Conservation (phyloP, 1,284 basidiomycete species). For the Mrakiaceae sp. region DNA sequence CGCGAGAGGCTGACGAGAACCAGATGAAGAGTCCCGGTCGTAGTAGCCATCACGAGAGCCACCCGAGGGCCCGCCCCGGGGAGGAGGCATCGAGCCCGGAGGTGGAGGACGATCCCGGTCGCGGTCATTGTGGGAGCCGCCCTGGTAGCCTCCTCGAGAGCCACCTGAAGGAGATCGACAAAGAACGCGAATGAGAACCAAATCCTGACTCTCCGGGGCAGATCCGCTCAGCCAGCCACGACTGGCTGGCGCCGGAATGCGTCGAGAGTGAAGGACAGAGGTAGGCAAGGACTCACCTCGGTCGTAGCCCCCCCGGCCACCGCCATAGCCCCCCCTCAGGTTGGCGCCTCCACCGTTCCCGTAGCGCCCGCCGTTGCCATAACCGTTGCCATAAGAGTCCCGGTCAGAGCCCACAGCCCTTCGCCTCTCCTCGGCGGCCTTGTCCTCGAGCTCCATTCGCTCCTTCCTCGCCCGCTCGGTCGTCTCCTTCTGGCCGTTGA, state of each 20-base stretch:
- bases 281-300: conserved; percentile 1
- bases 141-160: conserved; percentile 7
- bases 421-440: conserved; percentile 55
- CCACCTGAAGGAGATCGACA: background rate
- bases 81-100: conserved; percentile 6
- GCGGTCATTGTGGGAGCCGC: conserved; percentile 4
- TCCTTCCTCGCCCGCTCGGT: conserved; percentile 48
- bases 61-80: conserved; percentile 52
- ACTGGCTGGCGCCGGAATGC: too few relatives aligned
- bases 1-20: background rate
- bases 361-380: conserved; percentile 18
- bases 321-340: conserved; percentile 1
- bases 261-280: background rate
- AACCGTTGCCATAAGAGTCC: conserved; percentile 19
- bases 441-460: conserved; percentile 56
- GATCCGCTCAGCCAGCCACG: too few relatives aligned
- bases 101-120: conserved; percentile 1
- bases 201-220: background rate
- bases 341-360: conserved; percentile 13
- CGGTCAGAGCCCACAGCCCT: conserved; percentile 30
- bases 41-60: conserved; percentile 16
- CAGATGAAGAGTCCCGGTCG: background rate
- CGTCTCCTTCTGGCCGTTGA: conserved; percentile 52
- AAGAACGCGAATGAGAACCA: background rate
- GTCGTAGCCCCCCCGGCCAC: conserved; percentile 8